phyloP scores from a whole-genome alignment of 2,329 filamentous ascomycete species.

The Phaeomoniella chlamydospora region DNA sequence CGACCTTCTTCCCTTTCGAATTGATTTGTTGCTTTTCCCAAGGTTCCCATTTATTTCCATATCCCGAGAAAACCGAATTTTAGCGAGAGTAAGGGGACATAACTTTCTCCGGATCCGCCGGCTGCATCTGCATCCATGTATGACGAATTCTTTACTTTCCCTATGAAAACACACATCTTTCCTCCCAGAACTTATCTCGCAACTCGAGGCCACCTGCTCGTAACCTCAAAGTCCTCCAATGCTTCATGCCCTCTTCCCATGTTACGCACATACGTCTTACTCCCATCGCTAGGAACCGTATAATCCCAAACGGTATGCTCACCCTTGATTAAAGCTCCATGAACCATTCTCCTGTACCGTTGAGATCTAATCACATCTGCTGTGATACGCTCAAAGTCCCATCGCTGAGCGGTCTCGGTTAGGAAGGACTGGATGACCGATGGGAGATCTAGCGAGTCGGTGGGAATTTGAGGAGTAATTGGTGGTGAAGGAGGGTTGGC shows the following conservation, averaged over 20 bases:
- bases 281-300: background rate
- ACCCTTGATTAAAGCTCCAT: constrained; percentile 64
- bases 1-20: too few species aligned
- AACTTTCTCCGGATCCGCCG: too few species aligned
- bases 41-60: too few species aligned
- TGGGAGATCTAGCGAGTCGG: background rate
- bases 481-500: background rate
- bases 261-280: background rate
- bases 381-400: constrained; percentile 71
- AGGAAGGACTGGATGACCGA: constrained; percentile 42
- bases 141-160: too few species aligned
- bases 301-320: constrained; percentile 1
- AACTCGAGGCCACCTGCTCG: background rate
- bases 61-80: too few species aligned
- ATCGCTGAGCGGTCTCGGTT: constrained; percentile 57
- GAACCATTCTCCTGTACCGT: constrained; percentile 63
- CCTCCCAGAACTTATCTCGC: background rate
- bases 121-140: too few species aligned
- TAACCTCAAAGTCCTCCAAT: background rate
- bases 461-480: background rate
- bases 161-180: too few species aligned
- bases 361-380: constrained; percentile 61
- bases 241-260: constrained; percentile 1
- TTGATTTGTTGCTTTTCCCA: too few species aligned
- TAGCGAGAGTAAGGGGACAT: too few species aligned